Evolutionary conservation across 768 basidiomycete species (phyloP).

Genomic region (Porpolomopsis calyptriformis): DNA sequence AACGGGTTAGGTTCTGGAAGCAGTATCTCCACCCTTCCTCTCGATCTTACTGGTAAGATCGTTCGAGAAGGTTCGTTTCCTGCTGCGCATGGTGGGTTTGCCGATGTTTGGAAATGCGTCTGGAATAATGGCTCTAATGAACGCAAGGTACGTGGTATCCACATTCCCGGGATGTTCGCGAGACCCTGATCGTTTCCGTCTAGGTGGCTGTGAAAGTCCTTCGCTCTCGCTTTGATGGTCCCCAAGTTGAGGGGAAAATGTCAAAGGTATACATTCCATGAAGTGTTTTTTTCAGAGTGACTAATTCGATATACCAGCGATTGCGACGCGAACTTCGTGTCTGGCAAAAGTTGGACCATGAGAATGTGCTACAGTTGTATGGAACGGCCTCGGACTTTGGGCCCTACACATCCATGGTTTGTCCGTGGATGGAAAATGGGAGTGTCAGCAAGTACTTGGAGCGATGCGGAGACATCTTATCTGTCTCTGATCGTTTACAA

Average conservation of each 20-base stretch:
- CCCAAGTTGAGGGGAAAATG: not conserved
- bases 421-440: slow-evolving; percentile 24
- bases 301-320: slow-evolving; percentile 9
- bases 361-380: slow-evolving; percentile 18
- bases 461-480: slow-evolving; percentile 7
- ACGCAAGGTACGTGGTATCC: not conserved
- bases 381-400: slow-evolving; percentile 22
- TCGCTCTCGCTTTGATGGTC: not conserved
- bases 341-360: slow-evolving; percentile 15
- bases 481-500: slow-evolving; percentile 8
- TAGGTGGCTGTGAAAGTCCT: slow-evolving; percentile 9
- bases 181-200: not conserved
- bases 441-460: slow-evolving; percentile 16
- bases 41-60: slow-evolving; percentile 26
- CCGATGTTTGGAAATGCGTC: slow-evolving; percentile 32
- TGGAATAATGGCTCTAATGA: slow-evolving; percentile 16
- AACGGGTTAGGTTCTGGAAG: too few relatives aligned
- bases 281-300: not conserved
- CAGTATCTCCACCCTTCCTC: too few relatives aligned
- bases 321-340: slow-evolving; percentile 18
- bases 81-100: slow-evolving; percentile 33
- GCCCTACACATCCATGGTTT: slow-evolving; percentile 22
- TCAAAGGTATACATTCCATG: not conserved
- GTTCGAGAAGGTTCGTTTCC: slow-evolving; percentile 23
- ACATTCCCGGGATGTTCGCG: not conserved